Evolutionary conservation across 2,329 filamentous ascomycete genomes (phyloP).

Genomic region (Venturia aucupariae): DNA sequence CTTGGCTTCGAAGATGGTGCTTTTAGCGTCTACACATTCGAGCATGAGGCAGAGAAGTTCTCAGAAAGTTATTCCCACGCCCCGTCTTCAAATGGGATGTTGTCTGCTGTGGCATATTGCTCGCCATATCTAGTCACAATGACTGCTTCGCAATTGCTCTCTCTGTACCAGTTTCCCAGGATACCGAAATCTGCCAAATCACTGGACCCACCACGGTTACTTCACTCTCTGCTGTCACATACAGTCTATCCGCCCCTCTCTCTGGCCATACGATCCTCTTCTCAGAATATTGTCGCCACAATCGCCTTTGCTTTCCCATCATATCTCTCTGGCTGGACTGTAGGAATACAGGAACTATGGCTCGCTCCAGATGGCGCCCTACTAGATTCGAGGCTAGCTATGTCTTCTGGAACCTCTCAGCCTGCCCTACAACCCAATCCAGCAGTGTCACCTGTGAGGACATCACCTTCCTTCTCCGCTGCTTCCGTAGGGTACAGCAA

Average conservation of each 20-base stretch:
- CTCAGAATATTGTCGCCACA: conserved; percentile 61
- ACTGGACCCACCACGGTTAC: conserved; percentile 44
- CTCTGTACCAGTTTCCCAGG: conserved; percentile 59
- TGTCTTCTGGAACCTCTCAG: background rate
- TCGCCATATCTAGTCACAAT: conserved; percentile 73
- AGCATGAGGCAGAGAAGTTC: conserved; percentile 38
- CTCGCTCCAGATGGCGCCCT: conserved; percentile 45
- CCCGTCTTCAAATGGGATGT: conserved; percentile 52
- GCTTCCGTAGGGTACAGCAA: conserved; percentile 9
- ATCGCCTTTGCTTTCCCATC: conserved; percentile 80
- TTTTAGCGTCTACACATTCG: conserved; percentile 56
- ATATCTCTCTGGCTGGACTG: conserved; percentile 69
- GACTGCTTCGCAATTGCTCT: conserved; percentile 63
- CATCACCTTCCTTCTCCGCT: conserved; percentile 4
- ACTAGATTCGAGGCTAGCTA: conserved; percentile 38
- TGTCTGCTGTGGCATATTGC: conserved; percentile 62
- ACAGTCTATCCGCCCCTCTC: conserved; percentile 70
- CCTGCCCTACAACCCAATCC: conserved; percentile 27
- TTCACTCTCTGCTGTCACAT: conserved; percentile 73
- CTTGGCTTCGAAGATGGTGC: conserved; percentile 42
- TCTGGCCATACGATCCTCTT: conserved; percentile 65
- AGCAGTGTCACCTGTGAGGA: conserved; percentile 15
- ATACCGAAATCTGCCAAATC: conserved; percentile 18
- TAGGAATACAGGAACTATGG: conserved; percentile 84
- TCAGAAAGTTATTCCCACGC: conserved; percentile 48